Base-by-base conservation (phyloP, 805 yeast genomes). In the Maudiozyma pseudohumilis region DNA sequence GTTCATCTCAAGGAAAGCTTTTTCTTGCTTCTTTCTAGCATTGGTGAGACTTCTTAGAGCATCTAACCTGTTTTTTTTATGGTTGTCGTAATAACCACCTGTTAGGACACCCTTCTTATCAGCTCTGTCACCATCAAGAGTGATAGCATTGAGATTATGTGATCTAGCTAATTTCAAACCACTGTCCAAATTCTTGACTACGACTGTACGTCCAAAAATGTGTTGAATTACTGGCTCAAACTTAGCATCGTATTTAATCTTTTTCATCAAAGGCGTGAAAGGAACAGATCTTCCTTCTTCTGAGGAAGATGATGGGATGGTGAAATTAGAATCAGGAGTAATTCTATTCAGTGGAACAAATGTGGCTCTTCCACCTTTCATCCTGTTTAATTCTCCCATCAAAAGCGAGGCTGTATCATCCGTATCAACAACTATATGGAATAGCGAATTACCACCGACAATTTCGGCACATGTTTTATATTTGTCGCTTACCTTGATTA, bases 41-140 rank as follows among this genome's bases (percentile, higher is more conserved):
- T 63, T 68, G 11, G 72, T 66, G 44, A 81, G 69, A 11, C 62
- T 54, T 38, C 75, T 75, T 49, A 85, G 65, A 2, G 80, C 72
- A 47, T 86, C 95, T 34, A 88, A 59, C 48, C 94, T 69, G 0
- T 86, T 79, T 36, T 64, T 66, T 41, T 72, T 73, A 47, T 68
- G 72, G 17, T 48, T 49, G 48, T 84, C 92, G 47, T 83, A 72
- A 50, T 72, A 85, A 34, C 97, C 97, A 59, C 97, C 97, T 18
- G 85, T 77, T 32, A 92, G 58, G 2, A 81, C 82, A 58, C 98
- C 98, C 46, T 69, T 74, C 33, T 75, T 76, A 48, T 85, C 94
- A 35, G 85, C 85, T 45, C 85, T 68, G 55, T 92, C 97, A 47
- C 98, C 98, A 56, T 85, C 94, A 13, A 89, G 63, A 0, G 98